Evolutionary conservation across 208 protist genomes (phyloP).

Genomic region (Acanthamoeba sp.): DNA sequence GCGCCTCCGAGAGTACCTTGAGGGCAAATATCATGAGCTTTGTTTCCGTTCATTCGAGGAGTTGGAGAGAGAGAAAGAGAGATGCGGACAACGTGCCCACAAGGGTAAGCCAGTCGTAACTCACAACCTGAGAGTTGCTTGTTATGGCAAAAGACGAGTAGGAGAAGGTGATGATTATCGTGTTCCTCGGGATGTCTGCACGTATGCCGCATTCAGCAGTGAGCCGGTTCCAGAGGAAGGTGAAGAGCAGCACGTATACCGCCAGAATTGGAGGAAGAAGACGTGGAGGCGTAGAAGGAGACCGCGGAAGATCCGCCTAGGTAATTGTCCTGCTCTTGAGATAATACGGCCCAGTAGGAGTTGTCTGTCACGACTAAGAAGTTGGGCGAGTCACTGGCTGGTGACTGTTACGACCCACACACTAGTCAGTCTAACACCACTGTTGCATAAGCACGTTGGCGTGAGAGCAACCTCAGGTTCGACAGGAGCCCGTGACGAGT

Average conservation of each 20-base stretch:
- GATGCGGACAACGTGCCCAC: neutral
- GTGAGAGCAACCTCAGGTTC: neutral
- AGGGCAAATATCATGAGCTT: too few relatives aligned
- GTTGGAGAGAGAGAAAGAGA: too few relatives aligned
- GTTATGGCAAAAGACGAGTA: neutral
- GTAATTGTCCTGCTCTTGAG: slow-evolving; percentile 10
- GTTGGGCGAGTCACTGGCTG: neutral
- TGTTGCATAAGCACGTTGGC: neutral
- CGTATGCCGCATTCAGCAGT: neutral
- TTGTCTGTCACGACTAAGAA: neutral
- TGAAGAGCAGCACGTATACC: neutral
- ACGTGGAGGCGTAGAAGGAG: neutral
- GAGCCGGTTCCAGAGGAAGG: too few relatives aligned
- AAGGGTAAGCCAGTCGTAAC: slow-evolving; percentile 21
- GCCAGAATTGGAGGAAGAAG: neutral
- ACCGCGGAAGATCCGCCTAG: neutral
- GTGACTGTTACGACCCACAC: too few relatives aligned
- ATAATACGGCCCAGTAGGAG: neutral
- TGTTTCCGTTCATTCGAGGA: too few relatives aligned
- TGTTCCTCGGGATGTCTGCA: neutral
- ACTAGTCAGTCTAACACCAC: neutral
- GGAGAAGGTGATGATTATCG: neutral
- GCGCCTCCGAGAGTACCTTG: neutral
- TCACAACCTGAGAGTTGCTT: neutral
- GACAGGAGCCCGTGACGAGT: neutral